Evolutionary conservation across 2,329 filamentous ascomycete species (phyloP).

Genomic region (Fusarium pseudonygamai): DNA sequence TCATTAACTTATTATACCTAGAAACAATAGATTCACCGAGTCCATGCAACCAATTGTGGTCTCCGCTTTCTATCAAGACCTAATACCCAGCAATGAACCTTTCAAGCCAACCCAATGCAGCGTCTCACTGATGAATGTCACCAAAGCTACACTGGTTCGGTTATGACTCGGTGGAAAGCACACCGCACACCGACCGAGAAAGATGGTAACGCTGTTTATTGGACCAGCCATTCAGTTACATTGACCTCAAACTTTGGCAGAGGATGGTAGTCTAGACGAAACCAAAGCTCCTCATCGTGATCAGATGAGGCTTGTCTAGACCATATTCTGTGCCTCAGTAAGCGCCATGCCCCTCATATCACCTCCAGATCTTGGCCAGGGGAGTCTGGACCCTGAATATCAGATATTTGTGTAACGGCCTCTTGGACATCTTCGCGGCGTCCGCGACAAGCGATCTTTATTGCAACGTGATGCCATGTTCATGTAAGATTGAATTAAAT

Average conservation of each 20-base stretch:
- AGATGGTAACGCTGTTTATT: background rate
- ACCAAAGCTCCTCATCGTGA: background rate
- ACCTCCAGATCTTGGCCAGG: background rate
- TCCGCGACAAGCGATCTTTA: background rate
- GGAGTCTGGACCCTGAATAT: conserved; percentile 11
- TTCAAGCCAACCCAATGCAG: background rate
- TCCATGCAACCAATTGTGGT: background rate
- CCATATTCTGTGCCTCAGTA: background rate
- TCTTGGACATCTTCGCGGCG: background rate
- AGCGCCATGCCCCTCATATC: background rate
- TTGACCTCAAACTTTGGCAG: background rate
- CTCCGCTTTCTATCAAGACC: background rate
- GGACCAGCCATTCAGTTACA: background rate
- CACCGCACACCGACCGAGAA: background rate
- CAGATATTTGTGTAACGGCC: background rate
- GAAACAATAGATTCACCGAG: background rate
- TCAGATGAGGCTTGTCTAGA: conserved; percentile 15
- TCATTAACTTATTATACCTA: background rate
- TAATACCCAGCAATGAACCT: background rate
- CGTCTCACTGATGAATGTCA: background rate
- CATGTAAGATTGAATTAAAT: background rate
- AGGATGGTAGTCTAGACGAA: conserved; percentile 26
- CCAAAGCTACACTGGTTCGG: background rate
- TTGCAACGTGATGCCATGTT: background rate
- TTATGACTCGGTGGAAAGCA: background rate